Evolutionary conservation across 2,329 filamentous ascomycete genomes (phyloP).

Genomic region (Pseudogymnoascus sp.): DNA sequence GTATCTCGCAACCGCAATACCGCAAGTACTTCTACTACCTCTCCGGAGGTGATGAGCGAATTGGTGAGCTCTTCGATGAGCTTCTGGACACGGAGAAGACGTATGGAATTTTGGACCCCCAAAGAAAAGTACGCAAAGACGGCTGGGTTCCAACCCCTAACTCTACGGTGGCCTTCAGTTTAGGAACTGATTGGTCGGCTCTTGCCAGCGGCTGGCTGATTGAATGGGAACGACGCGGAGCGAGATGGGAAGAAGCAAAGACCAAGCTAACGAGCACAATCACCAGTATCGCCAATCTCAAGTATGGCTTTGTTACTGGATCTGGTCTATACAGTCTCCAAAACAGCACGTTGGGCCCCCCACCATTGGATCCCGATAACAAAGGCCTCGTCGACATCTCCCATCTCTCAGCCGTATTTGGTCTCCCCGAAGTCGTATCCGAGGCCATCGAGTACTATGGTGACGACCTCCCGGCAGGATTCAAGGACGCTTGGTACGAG

Average conservation of each 20-base stretch:
- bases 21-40: slow-evolving; percentile 39
- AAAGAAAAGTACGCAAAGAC: slow-evolving; percentile 49
- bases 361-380: slow-evolving; percentile 44
- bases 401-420: slow-evolving; percentile 51
- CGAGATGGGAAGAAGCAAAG: slow-evolving; percentile 43
- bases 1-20: slow-evolving; percentile 51
- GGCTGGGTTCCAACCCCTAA: slow-evolving; percentile 38
- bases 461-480: slow-evolving; percentile 37
- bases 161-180: slow-evolving; percentile 38
- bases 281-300: slow-evolving; percentile 44
- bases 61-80: slow-evolving; percentile 19
- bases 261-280: slow-evolving; percentile 42
- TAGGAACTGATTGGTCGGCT: slow-evolving; percentile 52
- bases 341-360: slow-evolving; percentile 42
- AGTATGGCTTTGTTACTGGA: slow-evolving; percentile 51
- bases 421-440: slow-evolving; percentile 48
- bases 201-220: slow-evolving; percentile 50
- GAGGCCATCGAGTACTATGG: slow-evolving; percentile 44
- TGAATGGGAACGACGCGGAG: slow-evolving; percentile 50
- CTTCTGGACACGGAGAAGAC: slow-evolving; percentile 45
- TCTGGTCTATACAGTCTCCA: slow-evolving; percentile 42
- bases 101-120: slow-evolving; percentile 45
- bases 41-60: slow-evolving; percentile 19
- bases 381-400: slow-evolving; percentile 32
- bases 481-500: slow-evolving; percentile 48